Percentiles rank a stretch among this genome's conserved stretches.
These are phyloP conservation scores for Fomitopsis pinicola DNA, from an alignment of 1,284 basidiomycete species.

Conservation along the genomic window DNA sequence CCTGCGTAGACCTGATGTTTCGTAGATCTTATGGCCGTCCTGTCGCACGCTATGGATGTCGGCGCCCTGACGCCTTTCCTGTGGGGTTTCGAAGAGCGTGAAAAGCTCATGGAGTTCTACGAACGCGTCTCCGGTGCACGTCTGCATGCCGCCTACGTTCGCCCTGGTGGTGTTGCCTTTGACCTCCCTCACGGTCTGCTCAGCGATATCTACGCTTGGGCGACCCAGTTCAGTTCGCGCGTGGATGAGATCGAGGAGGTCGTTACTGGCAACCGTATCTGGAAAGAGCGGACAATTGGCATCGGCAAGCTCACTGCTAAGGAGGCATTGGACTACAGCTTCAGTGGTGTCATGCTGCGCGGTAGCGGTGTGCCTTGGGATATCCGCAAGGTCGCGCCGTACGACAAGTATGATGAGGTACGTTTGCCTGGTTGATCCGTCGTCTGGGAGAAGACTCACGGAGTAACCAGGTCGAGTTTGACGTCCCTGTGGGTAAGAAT, in stretches of 20 bases:
- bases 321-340: conserved; percentile 90
- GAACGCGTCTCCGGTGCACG: conserved; percentile 98
- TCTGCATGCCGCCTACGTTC: conserved; percentile 96
- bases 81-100: conserved; percentile 99
- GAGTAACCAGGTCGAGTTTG: conserved; percentile 82
- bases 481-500: conserved; percentile 93
- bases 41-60: conserved; percentile 96
- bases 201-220: conserved; percentile 98
- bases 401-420: conserved; percentile 95
- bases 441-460: not conserved
- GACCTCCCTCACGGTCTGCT: conserved; percentile 95
- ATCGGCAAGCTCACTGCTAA: conserved; percentile 91
- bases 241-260: conserved; percentile 99
- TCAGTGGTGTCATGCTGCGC: conserved; percentile 96
- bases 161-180: conserved; percentile 97
- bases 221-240: conserved; percentile 88
- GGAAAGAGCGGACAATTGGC: conserved; percentile 93
- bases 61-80: conserved; percentile 98
- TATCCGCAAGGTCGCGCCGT: conserved; percentile 87
- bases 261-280: conserved; percentile 96
- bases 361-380: conserved; percentile 97
- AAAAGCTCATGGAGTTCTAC: conserved; percentile 99
- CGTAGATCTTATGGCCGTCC: conserved; percentile 91
- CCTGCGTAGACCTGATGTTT: not conserved
- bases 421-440: conserved; percentile 10